Conservation (phyloP, 306 rosid species). For the Glycine tomentella region DNA sequence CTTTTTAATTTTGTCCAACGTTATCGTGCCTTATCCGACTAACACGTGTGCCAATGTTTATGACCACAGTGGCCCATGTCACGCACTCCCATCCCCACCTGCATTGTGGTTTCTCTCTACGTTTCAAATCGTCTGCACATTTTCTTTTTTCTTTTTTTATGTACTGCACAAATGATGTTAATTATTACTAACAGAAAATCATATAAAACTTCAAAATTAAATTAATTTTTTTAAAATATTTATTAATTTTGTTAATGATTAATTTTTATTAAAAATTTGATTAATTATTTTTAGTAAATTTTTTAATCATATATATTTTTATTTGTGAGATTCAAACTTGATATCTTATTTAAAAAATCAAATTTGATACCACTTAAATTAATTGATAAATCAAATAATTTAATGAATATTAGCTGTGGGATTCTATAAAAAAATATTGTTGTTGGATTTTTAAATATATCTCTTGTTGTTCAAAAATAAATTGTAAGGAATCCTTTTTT, state of each 20-base stretch:
- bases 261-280: too few species aligned
- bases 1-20: slow-evolving; percentile 22
- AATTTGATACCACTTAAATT: too few species aligned
- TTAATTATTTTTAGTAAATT: too few species aligned
- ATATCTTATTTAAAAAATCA: too few species aligned
- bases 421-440: too few species aligned
- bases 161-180: neutral
- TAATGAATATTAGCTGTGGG: neutral
- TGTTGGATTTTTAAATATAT: too few species aligned
- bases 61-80: neutral
- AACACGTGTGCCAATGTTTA: slow-evolving; percentile 41
- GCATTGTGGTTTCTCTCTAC: neutral
- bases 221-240: too few species aligned
- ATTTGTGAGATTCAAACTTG: too few species aligned
- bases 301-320: too few species aligned
- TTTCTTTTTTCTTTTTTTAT: neutral
- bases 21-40: slow-evolving; percentile 24
- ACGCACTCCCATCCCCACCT: slow-evolving; percentile 2
- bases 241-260: too few species aligned
- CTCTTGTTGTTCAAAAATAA: neutral
- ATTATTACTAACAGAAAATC: neutral
- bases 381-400: neutral
- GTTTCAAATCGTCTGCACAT: too few species aligned
- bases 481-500: neutral
- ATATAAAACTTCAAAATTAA: neutral